Percentiles rank a stretch among this genome's conserved stretches.
These are phyloP conservation scores for Botryosphaeria dothidea DNA, from an alignment of 2,329 filamentous ascomycete species.

Conservation along the genomic window DNA sequence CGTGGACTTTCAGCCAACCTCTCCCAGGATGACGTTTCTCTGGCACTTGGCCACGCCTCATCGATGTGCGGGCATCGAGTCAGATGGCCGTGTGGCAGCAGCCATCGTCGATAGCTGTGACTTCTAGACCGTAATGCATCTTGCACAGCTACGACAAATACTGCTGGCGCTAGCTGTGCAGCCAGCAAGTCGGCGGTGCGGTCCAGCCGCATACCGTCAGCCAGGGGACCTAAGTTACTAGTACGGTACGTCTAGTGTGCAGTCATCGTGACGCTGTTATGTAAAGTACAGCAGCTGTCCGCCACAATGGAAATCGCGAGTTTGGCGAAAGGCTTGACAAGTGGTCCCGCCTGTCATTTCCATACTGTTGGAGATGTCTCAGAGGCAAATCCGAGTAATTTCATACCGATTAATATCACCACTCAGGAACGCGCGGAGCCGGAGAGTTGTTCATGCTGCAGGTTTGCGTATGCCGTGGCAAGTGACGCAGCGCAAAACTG, in stretches of 20 bases:
- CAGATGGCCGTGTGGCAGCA: neutral
- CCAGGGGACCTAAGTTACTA: neutral
- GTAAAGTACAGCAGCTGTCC: neutral
- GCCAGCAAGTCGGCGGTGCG: neutral
- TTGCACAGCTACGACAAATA: neutral
- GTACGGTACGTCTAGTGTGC: neutral
- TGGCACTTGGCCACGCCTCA: neutral
- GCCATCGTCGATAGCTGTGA: neutral
- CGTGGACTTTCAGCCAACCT: neutral
- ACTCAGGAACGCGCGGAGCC: constrained; percentile 3
- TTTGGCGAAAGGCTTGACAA: neutral
- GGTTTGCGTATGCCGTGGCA: neutral
- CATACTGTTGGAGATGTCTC: neutral
- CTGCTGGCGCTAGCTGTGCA: neutral
- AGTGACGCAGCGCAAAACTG: neutral
- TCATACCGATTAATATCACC: neutral
- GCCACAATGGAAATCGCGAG: too few species aligned
- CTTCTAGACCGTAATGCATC: neutral
- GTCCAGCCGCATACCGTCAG: neutral
- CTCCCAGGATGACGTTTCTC: constrained; percentile 1
- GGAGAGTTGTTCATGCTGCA: neutral
- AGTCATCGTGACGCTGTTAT: neutral
- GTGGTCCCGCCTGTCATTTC: neutral
- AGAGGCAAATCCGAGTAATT: neutral
- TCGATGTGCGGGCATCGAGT: neutral